A percentile compares a stretch with the other conserved stretches of the same genome.
Evolutionary conservation across 192 early-diverging fungal genomes (phyloP).

Genomic region (Coemansia sp.): DNA sequence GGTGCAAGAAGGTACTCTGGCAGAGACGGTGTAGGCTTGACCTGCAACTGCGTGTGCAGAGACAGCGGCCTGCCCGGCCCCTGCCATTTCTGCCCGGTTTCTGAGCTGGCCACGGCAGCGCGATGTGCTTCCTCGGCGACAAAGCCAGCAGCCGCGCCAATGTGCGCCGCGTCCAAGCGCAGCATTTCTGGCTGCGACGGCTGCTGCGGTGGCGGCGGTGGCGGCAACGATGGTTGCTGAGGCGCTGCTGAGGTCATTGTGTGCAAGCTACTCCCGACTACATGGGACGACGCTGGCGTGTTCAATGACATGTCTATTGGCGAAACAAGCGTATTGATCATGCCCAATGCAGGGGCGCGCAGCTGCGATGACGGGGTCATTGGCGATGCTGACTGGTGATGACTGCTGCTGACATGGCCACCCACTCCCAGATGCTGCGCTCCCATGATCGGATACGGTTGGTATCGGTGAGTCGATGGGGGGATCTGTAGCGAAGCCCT

Average conservation of each 20-base stretch:
- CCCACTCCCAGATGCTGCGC: not conserved
- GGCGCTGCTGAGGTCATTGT: not conserved
- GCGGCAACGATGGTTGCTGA: not conserved
- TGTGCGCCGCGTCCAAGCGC: not conserved
- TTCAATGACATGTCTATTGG: not conserved
- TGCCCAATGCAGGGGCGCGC: not conserved
- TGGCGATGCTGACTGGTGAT: constrained; percentile 1
- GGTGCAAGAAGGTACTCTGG: constrained; percentile 29
- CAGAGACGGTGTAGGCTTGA: constrained; percentile 38
- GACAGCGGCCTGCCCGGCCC: constrained; percentile 3
- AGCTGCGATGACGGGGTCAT: not conserved
- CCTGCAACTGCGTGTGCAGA: constrained; percentile 19
- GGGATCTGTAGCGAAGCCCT: constrained; percentile 43
- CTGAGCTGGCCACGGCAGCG: not conserved
- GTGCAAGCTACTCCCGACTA: not conserved
- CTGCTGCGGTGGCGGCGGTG: not conserved
- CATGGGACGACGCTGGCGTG: not conserved
- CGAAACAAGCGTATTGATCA: not conserved
- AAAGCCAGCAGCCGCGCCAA: not conserved
- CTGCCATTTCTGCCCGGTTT: not conserved
- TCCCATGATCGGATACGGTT: constrained; percentile 33
- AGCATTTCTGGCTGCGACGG: not conserved
- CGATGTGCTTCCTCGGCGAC: not conserved
- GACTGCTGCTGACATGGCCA: not conserved
- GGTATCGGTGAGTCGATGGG: constrained; percentile 30